Percentiles rank a stretch among this genome's conserved stretches.
Conservation (phyloP, 371 early-diverging fungal genomes). For the Lichtheimia hyalospora region DNA sequence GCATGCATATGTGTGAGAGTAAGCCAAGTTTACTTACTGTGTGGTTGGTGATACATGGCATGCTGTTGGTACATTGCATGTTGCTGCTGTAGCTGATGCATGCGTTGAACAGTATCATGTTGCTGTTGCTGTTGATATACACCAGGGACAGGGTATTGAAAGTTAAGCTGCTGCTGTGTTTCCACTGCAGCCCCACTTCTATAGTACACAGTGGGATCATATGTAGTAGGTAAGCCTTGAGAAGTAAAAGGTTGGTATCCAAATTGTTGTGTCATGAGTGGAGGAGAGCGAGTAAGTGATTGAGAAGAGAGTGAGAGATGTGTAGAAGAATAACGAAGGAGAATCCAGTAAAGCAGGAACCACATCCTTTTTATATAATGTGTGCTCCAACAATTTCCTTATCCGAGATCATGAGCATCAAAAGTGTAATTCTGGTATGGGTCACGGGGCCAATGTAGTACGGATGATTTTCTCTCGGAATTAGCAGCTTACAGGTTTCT, state of each 20-base stretch:
- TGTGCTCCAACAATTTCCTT: neutral
- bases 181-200: neutral
- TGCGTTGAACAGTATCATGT: neutral
- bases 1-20: neutral
- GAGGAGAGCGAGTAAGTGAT: neutral
- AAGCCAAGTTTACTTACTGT: conserved; percentile 3
- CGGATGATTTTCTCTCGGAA: neutral
- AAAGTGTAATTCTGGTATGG: neutral
- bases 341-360: neutral
- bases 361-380: neutral
- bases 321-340: neutral
- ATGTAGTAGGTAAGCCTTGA: neutral
- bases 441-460: neutral
- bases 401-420: neutral
- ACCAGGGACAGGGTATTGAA: neutral
- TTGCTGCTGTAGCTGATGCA: conserved; percentile 17
- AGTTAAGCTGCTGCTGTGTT: neutral
- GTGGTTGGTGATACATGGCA: conserved; percentile 8
- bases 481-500: neutral
- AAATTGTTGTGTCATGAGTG: neutral
- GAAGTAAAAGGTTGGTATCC: neutral
- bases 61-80: conserved; percentile 8
- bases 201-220: neutral
- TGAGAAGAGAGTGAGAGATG: neutral
- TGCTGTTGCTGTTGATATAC: neutral